Percentiles rank a stretch among this genome's conserved stretches.
These are phyloP conservation scores for Dactylellina sp. DNA, from an alignment of 2,329 filamentous ascomycete genomes.

Conservation along the genomic window DNA sequence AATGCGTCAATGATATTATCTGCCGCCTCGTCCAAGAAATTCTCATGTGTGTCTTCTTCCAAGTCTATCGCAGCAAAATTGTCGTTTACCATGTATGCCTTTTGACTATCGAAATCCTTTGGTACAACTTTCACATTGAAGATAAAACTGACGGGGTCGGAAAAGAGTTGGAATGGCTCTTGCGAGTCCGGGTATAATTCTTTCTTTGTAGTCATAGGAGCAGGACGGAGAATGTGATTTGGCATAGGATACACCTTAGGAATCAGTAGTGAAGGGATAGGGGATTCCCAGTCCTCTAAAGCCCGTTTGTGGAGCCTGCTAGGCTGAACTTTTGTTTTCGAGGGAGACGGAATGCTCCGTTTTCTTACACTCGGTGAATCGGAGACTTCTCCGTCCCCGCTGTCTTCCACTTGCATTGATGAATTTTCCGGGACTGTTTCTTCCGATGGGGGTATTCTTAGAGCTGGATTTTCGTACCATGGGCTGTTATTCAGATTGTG, in stretches of 20 bases:
- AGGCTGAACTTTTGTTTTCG: neutral
- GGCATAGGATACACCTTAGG: neutral
- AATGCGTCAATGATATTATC: neutral
- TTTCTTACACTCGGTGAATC: neutral
- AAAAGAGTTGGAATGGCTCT: conserved; percentile 11
- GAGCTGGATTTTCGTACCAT: no score
- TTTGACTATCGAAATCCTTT: neutral
- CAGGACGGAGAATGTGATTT: conserved; percentile 1
- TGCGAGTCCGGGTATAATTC: conserved; percentile 19
- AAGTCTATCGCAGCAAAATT: neutral
- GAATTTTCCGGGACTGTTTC: neutral
- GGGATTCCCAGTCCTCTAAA: neutral
- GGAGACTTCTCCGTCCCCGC: neutral
- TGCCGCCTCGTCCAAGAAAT: neutral
- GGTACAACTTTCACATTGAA: neutral
- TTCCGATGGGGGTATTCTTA: neutral
- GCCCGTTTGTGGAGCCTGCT: neutral
- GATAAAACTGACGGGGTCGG: conserved; percentile 19
- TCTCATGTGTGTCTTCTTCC: neutral
- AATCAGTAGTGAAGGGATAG: neutral
- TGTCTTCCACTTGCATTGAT: conserved; percentile 1
- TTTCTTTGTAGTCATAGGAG: conserved; percentile 2
- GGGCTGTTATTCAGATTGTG: no score
- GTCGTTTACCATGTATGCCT: neutral
- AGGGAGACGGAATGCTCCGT: neutral